Evolutionary conservation across 2,329 filamentous ascomycete species (phyloP).

Genomic region (Coleophoma cylindrospora): DNA sequence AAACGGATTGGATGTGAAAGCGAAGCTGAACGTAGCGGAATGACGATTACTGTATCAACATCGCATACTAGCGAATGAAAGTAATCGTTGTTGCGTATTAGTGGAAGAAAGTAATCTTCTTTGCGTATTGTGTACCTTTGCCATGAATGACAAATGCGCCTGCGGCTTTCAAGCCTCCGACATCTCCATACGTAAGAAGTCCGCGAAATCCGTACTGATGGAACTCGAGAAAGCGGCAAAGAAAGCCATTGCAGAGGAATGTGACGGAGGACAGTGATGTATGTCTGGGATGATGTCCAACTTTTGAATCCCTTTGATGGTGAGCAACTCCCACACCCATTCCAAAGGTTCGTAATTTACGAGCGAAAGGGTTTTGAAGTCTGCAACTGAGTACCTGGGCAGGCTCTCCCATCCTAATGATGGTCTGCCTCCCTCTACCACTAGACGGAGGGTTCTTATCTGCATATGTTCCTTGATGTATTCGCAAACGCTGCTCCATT

Average conservation of each 20-base stretch:
- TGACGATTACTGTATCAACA: too few species aligned
- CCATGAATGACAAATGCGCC: too few species aligned
- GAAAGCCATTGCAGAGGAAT: constrained; percentile 48
- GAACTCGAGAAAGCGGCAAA: constrained; percentile 57
- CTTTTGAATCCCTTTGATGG: constrained; percentile 41
- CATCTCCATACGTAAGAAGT: constrained; percentile 41
- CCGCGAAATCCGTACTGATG: constrained; percentile 49
- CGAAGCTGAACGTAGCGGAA: too few species aligned
- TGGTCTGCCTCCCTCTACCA: constrained; percentile 50
- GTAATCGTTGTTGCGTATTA: not conserved
- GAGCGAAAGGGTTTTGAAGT: constrained; percentile 41
- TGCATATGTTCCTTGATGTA: constrained; percentile 34
- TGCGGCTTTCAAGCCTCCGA: not conserved
- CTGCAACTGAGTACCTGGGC: constrained; percentile 35
- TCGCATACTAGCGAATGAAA: too few species aligned
- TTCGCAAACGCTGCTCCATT: constrained; percentile 48
- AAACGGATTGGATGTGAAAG: too few species aligned
- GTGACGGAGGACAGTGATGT: constrained; percentile 46
- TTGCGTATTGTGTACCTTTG: too few species aligned
- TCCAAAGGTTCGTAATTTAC: constrained; percentile 43
- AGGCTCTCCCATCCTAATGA: constrained; percentile 42
- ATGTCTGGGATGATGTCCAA: constrained; percentile 48
- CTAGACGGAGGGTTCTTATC: constrained; percentile 40
- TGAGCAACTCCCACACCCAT: constrained; percentile 52
- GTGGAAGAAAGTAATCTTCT: not conserved